phyloP scores from a whole-genome alignment of 345 rosid genomes.

The Brassica incana region DNA sequence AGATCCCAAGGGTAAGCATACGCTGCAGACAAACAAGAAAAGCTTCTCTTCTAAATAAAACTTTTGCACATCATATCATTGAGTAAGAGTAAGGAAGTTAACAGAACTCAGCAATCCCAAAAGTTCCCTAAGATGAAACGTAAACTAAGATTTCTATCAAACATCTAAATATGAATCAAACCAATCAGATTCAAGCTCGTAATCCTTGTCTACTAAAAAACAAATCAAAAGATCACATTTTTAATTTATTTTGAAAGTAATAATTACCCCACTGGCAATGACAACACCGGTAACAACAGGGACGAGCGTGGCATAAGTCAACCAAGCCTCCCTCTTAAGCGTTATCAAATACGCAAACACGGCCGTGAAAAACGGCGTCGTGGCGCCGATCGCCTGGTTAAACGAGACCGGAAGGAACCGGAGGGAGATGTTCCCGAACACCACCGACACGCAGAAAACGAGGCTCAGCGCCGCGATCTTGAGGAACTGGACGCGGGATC shows the following conservation, averaged over 20 bases:
- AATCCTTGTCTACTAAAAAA: background rate
- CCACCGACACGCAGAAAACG: constrained; percentile 70
- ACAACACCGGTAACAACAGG: constrained; percentile 78
- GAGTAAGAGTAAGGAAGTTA: background rate
- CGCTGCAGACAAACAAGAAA: background rate
- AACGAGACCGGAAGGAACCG: constrained; percentile 70
- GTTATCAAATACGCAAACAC: constrained; percentile 62
- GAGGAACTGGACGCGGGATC: constrained; percentile 32
- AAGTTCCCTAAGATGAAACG: background rate
- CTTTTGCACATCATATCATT: background rate
- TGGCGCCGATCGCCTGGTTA: constrained; percentile 72
- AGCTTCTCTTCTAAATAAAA: background rate
- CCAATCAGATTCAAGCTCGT: background rate
- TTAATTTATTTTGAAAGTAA: background rate
- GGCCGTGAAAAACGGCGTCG: constrained; percentile 73
- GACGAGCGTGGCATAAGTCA: constrained; percentile 53
- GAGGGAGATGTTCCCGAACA: constrained; percentile 60
- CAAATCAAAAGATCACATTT: background rate
- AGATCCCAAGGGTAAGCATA: background rate
- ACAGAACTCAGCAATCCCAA: constrained; percentile 1
- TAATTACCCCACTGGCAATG: constrained; percentile 62
- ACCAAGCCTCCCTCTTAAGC: constrained; percentile 61
- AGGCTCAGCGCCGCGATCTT: constrained; percentile 43
- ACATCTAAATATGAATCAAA: no score
- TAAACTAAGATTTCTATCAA: no score